These are phyloP conservation scores for Sistotremastrum suecicum DNA, from an alignment of 768 basidiomycete species.

Conservation along the genomic window DNA sequence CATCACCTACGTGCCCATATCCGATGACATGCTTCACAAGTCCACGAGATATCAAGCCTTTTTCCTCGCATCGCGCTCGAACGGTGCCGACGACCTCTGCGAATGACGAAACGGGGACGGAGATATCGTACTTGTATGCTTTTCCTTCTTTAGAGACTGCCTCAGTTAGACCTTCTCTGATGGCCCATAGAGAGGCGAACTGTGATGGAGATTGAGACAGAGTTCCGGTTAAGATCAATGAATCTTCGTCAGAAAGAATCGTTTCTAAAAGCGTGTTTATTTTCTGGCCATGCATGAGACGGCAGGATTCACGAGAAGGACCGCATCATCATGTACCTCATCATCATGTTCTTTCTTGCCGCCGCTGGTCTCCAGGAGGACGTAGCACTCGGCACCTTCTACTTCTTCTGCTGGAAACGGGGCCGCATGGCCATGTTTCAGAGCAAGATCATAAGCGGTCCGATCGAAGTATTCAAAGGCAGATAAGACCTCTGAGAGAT, in stretches of 20 bases:
- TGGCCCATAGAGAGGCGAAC: constrained; percentile 78
- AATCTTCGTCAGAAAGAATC: constrained; percentile 58
- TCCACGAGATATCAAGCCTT: constrained; percentile 54
- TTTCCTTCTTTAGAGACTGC: constrained; percentile 88
- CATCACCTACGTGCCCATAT: constrained; percentile 95
- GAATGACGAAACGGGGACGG: constrained; percentile 76
- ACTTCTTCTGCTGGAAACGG: constrained; percentile 63
- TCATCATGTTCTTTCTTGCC: constrained; percentile 87
- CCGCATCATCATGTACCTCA: constrained; percentile 39
- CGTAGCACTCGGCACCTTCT: constrained; percentile 72
- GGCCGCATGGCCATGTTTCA: constrained; percentile 70
- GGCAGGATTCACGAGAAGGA: constrained; percentile 1
- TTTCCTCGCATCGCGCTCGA: constrained; percentile 51
- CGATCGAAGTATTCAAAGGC: constrained; percentile 96
- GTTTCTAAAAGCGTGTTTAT: constrained; percentile 60
- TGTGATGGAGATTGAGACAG: constrained; percentile 85
- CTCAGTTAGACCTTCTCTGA: constrained; percentile 88
- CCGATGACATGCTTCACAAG: constrained; percentile 80
- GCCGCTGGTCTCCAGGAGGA: constrained; percentile 90
- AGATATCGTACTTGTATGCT: constrained; percentile 94
- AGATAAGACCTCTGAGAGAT: constrained; percentile 88
- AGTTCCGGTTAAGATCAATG: constrained; percentile 79
- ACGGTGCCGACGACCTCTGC: constrained; percentile 77
- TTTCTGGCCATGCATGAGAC: constrained; percentile 45
- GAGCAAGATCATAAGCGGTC: constrained; percentile 69